Evolutionary conservation across 2,329 filamentous ascomycete species (phyloP).

Genomic region (Sarocladium strictum): DNA sequence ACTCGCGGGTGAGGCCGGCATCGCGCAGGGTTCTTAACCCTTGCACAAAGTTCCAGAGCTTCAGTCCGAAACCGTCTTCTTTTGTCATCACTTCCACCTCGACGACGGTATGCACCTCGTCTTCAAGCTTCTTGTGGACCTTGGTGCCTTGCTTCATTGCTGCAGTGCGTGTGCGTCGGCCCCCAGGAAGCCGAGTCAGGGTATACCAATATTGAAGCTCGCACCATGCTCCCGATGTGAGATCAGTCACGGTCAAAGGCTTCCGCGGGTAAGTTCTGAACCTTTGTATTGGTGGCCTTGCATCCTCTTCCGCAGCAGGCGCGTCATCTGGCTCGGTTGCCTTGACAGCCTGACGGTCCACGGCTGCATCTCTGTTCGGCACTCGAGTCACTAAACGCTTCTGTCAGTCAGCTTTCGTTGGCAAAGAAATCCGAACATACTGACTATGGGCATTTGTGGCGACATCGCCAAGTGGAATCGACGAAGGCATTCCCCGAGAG

Average conservation of each 20-base stretch:
- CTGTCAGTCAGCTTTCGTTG: constrained; percentile 49
- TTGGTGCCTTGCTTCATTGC: constrained; percentile 80
- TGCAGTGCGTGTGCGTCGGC: constrained; percentile 65
- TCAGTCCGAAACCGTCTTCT: constrained; percentile 77
- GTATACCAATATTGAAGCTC: constrained; percentile 91
- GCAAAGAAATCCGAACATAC: constrained; percentile 17
- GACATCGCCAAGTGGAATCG: constrained; percentile 17
- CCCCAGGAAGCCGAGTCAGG: constrained; percentile 64
- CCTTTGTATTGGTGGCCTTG: constrained; percentile 59
- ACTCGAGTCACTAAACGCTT: constrained; percentile 59
- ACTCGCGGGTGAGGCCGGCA: constrained; percentile 65
- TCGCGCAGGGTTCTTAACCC: constrained; percentile 69
- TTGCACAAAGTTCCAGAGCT: constrained; percentile 87
- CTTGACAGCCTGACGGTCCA: neutral
- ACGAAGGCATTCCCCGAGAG: constrained; percentile 11
- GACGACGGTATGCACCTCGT: constrained; percentile 75
- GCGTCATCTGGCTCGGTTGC: neutral
- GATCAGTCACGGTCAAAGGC: constrained; percentile 78
- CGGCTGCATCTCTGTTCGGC: constrained; percentile 21
- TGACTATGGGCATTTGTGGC: constrained; percentile 49
- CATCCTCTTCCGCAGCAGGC: constrained; percentile 22
- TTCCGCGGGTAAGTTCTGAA: constrained; percentile 75
- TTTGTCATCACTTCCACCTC: constrained; percentile 64
- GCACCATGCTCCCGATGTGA: constrained; percentile 89
- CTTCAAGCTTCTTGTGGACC: constrained; percentile 78